A percentile compares a stretch with the other conserved stretches of the same genome.
phyloP scores from a whole-genome alignment of 495 filamentous ascomycete species.

The Lophiostoma macrostomum region DNA sequence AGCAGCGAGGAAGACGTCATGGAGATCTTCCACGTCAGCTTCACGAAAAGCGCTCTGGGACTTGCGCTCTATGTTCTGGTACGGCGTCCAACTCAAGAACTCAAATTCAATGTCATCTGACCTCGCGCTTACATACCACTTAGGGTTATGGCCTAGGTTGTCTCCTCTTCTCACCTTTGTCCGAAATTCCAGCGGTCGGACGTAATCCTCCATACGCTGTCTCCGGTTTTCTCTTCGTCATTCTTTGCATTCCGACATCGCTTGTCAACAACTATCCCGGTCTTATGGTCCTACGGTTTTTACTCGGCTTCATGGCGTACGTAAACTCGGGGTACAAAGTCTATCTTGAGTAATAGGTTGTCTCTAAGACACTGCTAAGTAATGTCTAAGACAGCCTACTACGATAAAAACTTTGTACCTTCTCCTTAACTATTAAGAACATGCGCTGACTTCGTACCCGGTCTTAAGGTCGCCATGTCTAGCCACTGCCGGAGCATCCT shows the following conservation, averaged over 20 bases:
- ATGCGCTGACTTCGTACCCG: too few species aligned
- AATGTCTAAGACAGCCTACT: too few species aligned
- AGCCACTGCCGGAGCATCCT: slow-evolving; percentile 27
- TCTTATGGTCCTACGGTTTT: slow-evolving; percentile 36
- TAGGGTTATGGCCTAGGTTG: slow-evolving; percentile 42
- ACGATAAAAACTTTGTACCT: too few species aligned
- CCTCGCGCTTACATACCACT: neutral
- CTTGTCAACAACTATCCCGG: slow-evolving; percentile 37
- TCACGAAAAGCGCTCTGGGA: slow-evolving; percentile 36
- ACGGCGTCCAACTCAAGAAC: too few species aligned
- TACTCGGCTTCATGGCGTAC: slow-evolving; percentile 23
- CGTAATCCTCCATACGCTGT: slow-evolving; percentile 38
- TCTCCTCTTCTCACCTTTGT: slow-evolving; percentile 33
- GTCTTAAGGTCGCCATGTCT: slow-evolving; percentile 20
- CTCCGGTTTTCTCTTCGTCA: slow-evolving; percentile 34
- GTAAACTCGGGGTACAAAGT: too few species aligned
- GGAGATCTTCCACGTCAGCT: slow-evolving; percentile 33
- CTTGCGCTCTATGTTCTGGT: slow-evolving; percentile 39
- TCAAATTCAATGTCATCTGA: too few species aligned
- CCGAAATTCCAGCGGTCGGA: slow-evolving; percentile 35
- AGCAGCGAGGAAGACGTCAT: slow-evolving; percentile 25
- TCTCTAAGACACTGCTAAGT: too few species aligned
- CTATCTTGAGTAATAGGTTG: too few species aligned
- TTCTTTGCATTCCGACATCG: slow-evolving; percentile 34
- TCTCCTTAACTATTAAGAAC: too few species aligned